Base-by-base conservation (phyloP, 192 early-diverging fungal species). In the Backusella circina region DNA sequence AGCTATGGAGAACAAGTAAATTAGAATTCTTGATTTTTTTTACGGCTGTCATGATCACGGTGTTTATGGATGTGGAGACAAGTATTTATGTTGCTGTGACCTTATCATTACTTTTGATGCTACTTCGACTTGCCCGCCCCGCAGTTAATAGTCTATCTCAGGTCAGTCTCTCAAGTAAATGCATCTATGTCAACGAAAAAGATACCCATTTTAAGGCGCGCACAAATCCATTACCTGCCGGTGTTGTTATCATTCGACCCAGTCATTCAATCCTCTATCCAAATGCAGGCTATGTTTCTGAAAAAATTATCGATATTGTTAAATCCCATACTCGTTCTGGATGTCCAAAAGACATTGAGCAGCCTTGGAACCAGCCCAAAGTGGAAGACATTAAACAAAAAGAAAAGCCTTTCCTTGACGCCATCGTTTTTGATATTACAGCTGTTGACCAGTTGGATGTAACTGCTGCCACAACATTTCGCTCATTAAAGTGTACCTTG, bases 341-440 rank as follows among this genome's bases (percentile, higher is more conserved):
- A 5, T 68, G 71, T 64, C 31, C 32, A 1, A 12, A 31, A 1
- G 64, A 70, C 4, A 6, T 65, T 5, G 68, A 75, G 15, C 28
- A 61, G n/a, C 41, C 76, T 5, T 77, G 76, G 76, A 77, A 72
- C 38, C 67, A 77, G 7, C 54, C 21, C 9, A 61, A 61, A 12
- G 23, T 61, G 10, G 54, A 61, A 12, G 44, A 51, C 5, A 67
- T 33, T 8, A n/a, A 33, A 72, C 79, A 79, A 61, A 44, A 30
- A 1, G 51, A 77, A 5, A 65, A 76, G 67, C 90, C 90, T 5
- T 75, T 79, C 12, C 82, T 96, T 35, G 84, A 87, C 6, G 91
- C 94, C 2, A 76, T 96, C 37, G 86, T 98, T 38, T 88, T 98
- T 74, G 96, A 98, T 73, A 91, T 98, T 73, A 78, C 88, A 0